Evolutionary conservation across 2,329 filamentous ascomycete species (phyloP).

Genomic region (Ophiostoma piceae): DNA sequence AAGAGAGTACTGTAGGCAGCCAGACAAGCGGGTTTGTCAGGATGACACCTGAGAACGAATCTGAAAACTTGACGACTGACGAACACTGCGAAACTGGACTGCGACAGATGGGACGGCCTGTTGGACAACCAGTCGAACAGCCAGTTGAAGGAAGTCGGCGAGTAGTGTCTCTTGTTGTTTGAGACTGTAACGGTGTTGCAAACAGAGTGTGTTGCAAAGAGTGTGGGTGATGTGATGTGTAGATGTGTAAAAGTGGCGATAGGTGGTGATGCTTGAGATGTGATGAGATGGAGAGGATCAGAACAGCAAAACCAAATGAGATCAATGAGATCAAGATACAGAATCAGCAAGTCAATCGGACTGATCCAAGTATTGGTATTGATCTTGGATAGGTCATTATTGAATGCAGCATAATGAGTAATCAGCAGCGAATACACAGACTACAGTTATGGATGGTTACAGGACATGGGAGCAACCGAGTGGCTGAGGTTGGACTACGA

Average conservation of each 20-base stretch:
- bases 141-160: neutral
- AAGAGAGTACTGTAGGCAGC: neutral
- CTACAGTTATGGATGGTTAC: constrained; percentile 14
- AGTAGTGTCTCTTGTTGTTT: constrained; percentile 9
- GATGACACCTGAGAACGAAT: neutral
- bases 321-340: neutral
- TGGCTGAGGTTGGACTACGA: constrained; percentile 16
- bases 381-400: neutral
- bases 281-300: neutral
- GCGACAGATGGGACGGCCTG: neutral
- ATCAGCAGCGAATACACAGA: neutral
- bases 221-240: neutral
- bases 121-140: neutral
- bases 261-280: neutral
- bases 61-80: neutral
- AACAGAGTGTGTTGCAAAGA: neutral
- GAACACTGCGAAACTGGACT: neutral
- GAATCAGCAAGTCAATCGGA: neutral
- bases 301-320: neutral
- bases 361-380: neutral
- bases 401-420: neutral
- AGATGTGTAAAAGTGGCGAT: neutral
- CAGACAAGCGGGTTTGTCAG: neutral
- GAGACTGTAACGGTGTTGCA: constrained; percentile 13
- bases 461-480: constrained; percentile 21